phyloP scores from a whole-genome alignment of 345 rosid genomes.

The Cardiospermum halicacabum region DNA sequence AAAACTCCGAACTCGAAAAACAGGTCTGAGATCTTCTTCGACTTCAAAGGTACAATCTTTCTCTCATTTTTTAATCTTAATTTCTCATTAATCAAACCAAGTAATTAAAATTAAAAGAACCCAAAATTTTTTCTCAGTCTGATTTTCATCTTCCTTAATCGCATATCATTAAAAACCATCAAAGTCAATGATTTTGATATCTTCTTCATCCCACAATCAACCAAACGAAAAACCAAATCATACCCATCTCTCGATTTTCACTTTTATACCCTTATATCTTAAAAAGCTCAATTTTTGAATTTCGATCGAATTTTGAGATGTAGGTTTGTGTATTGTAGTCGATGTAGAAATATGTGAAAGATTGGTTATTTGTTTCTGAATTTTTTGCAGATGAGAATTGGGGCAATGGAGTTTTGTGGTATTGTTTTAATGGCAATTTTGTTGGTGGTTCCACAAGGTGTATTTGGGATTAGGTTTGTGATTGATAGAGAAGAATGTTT shows the following conservation, averaged over 20 bases:
- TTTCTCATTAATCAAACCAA: not conserved
- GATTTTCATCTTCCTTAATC: not conserved
- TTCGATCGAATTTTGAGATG: not conserved
- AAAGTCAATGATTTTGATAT: not conserved
- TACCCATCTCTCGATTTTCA: not conserved
- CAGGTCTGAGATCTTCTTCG: slow-evolving; percentile 4
- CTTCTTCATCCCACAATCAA: not conserved
- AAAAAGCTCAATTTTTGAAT: not conserved
- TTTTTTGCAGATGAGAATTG: slow-evolving; percentile 40
- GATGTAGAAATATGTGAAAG: no score
- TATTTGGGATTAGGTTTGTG: slow-evolving; percentile 49
- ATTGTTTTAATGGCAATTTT: slow-evolving; percentile 31
- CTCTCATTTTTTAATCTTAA: not conserved
- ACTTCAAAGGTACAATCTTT: slow-evolving; percentile 4
- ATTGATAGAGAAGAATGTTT: slow-evolving; percentile 67
- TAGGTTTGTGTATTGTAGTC: not conserved
- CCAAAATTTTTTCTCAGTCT: not conserved
- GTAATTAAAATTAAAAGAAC: not conserved
- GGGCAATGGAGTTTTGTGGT: slow-evolving; percentile 16
- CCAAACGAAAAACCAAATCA: slow-evolving; percentile 8
- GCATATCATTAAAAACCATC: not conserved
- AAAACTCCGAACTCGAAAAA: not conserved
- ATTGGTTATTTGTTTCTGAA: not conserved
- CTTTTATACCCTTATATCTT: not conserved
- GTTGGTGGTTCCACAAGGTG: slow-evolving; percentile 21